These are phyloP conservation scores for Alternaria conjuncta DNA, from an alignment of 2,329 filamentous ascomycete species.

Conservation along the genomic window DNA sequence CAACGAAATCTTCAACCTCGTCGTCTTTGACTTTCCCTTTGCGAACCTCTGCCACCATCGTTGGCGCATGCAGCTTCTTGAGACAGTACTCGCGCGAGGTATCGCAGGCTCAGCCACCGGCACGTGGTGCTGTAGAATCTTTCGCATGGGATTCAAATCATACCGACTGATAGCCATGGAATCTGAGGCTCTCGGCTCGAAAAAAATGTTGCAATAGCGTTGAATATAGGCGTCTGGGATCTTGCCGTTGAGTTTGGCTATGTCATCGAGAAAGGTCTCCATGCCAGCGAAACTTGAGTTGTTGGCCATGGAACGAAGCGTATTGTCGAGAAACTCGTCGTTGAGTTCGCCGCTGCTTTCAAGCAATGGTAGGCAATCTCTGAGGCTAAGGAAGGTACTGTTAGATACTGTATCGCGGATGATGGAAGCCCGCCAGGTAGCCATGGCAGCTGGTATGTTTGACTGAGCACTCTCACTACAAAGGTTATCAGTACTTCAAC, in stretches of 20 bases:
- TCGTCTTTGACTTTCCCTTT: not conserved
- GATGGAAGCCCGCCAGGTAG: not conserved
- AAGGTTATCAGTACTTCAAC: not conserved
- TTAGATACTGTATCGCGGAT: not conserved
- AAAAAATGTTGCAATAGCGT: not conserved
- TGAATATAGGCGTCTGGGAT: not conserved
- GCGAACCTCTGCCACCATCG: not conserved
- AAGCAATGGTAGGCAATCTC: not conserved
- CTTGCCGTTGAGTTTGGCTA: not conserved
- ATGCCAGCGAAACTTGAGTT: no score
- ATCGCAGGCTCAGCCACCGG: not conserved
- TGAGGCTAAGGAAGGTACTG: fast-evolving
- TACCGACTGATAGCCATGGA: no score
- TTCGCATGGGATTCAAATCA: not conserved
- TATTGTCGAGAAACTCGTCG: fast-evolving
- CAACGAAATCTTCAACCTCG: not conserved
- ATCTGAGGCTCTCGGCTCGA: no score
- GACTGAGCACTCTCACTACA: not conserved
- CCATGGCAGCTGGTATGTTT: not conserved
- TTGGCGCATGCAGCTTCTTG: not conserved
- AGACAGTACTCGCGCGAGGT: not conserved
- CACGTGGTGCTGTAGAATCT: not conserved
- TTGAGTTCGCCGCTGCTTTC: not conserved
- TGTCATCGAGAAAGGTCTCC: not conserved
- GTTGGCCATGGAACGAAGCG: not conserved